Conservation (phyloP, 106 monocot species). For the Platanthera zijinensis region DNA sequence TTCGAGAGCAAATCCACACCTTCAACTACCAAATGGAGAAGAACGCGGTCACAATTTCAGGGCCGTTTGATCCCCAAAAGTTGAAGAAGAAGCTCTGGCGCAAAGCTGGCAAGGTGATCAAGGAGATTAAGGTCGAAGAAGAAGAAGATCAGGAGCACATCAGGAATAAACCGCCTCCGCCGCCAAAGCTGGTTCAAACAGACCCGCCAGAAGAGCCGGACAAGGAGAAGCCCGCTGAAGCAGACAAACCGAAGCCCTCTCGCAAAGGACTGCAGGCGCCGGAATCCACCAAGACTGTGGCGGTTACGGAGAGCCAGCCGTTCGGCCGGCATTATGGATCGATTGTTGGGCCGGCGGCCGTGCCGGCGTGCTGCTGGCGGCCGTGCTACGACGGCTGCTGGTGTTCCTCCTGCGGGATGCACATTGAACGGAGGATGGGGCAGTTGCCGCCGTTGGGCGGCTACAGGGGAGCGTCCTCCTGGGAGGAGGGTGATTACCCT, state of each 20-base stretch:
- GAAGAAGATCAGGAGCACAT: conserved; percentile 10
- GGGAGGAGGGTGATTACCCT: conserved; percentile 19
- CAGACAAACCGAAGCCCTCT: not conserved
- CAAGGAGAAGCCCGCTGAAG: conserved; percentile 1
- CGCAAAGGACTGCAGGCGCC: not conserved
- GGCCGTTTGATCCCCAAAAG: conserved; percentile 40
- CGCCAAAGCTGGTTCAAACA: not conserved
- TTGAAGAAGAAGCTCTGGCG: conserved; percentile 35
- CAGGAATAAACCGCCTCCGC: not conserved
- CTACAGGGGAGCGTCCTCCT: conserved; percentile 4
- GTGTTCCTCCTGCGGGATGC: conserved; percentile 26
- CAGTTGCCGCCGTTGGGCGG: not conserved
- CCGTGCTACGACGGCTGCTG: conserved; percentile 35
- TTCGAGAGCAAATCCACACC: conserved; percentile 25
- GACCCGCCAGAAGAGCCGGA: not conserved
- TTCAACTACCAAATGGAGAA: conserved; percentile 43
- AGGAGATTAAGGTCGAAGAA: conserved; percentile 32
- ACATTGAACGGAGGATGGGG: not conserved
- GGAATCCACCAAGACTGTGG: not conserved
- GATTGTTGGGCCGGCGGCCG: not conserved
- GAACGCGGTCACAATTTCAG: conserved; percentile 47
- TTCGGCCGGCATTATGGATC: not conserved
- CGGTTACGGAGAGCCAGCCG: not conserved
- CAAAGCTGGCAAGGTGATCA: conserved; percentile 48
- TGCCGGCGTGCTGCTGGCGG: conserved; percentile 20